Conservation (phyloP, 805 yeast genomes). For the Wickerhamiella allomyrinae region DNA sequence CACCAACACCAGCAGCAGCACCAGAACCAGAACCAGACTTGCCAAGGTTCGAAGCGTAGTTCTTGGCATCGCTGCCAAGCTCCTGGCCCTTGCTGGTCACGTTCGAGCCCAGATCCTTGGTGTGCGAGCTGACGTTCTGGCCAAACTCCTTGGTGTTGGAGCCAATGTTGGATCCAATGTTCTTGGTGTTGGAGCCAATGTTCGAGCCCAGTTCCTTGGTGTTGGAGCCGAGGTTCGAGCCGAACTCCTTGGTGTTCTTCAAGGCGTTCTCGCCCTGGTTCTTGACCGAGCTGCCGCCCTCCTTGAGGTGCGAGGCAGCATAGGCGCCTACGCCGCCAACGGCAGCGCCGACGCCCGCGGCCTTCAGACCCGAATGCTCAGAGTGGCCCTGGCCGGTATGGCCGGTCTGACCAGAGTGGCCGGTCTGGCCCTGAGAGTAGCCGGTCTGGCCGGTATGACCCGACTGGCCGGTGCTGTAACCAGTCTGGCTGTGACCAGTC, state of each 20-base stretch:
- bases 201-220: background rate
- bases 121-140: too few species aligned
- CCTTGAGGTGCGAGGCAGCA: background rate
- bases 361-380: background rate
- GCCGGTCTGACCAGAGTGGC: background rate
- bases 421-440: background rate
- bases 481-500: background rate
- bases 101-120: too few species aligned
- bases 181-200: too few species aligned
- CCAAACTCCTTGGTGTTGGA: too few species aligned
- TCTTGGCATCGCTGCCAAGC: background rate
- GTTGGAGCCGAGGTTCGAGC: background rate
- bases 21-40: too few species aligned
- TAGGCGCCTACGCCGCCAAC: background rate
- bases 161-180: too few species aligned
- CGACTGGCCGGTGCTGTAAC: background rate
- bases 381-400: too few species aligned
- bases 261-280: background rate
- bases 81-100: background rate
- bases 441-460: background rate
- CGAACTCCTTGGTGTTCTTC: background rate
- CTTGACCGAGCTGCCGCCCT: background rate
- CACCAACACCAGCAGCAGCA: background rate
- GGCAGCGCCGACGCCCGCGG: slow-evolving; percentile 1
- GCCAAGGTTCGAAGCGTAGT: too few species aligned